Conservation (phyloP, 2,329 filamentous ascomycete genomes). For the Escovopsis sp. region DNA sequence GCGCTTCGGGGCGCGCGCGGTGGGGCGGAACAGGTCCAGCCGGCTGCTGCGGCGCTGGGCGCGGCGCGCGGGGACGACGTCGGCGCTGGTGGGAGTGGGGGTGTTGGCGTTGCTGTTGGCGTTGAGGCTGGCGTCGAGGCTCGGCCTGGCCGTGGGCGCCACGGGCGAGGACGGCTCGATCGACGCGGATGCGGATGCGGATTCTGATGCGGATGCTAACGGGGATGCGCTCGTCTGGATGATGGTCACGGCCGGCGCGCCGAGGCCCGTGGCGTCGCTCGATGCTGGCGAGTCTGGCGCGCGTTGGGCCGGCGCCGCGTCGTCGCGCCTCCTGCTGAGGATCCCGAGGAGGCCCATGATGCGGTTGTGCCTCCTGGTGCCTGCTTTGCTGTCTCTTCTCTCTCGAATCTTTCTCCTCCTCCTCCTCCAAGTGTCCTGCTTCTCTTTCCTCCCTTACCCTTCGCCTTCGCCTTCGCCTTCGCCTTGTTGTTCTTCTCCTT, state of each 20-base stretch:
- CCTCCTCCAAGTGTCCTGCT: neutral
- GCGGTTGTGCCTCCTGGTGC: neutral
- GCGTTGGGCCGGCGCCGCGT: slow-evolving; percentile 16
- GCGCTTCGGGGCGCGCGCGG: too few relatives aligned
- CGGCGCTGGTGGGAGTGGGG: too few relatives aligned
- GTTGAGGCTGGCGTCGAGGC: too few relatives aligned
- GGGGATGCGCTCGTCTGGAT: slow-evolving; percentile 65
- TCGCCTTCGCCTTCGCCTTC: too few relatives aligned
- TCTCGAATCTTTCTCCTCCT: neutral
- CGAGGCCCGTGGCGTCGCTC: slow-evolving; percentile 11
- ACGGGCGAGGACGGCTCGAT: too few relatives aligned
- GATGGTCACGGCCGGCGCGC: slow-evolving; percentile 60
- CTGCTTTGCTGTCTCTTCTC: slow-evolving; percentile 2
- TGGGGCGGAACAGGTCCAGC: slow-evolving; percentile 29
- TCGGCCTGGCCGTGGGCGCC: too few relatives aligned
- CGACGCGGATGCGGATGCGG: too few relatives aligned
- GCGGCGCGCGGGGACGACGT: too few relatives aligned
- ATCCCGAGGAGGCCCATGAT: slow-evolving; percentile 37
- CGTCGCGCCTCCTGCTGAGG: slow-evolving; percentile 37
- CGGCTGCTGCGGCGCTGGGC: slow-evolving; percentile 19
- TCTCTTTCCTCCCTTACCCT: too few relatives aligned
- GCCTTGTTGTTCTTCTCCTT: too few relatives aligned
- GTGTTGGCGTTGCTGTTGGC: too few relatives aligned
- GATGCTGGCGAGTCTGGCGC: slow-evolving; percentile 15
- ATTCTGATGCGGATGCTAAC: slow-evolving; percentile 23